phyloP scores from a whole-genome alignment of 768 basidiomycete species.

The Lactifluus volemus region DNA sequence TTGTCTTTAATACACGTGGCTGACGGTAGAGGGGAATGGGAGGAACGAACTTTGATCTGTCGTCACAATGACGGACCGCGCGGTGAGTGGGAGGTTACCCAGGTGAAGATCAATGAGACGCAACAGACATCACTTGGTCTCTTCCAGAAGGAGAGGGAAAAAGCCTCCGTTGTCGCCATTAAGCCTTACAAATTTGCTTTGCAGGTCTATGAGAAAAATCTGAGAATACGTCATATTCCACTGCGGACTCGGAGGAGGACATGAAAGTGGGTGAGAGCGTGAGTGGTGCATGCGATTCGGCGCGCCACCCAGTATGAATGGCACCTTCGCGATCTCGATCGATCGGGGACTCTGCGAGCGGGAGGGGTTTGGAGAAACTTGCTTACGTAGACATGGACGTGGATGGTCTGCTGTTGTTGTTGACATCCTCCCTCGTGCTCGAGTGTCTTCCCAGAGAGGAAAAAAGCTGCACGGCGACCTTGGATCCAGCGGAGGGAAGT shows the following conservation, averaged over 20 bases:
- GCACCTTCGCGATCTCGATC: no score
- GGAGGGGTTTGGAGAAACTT: no score
- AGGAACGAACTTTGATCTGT: constrained; percentile 54
- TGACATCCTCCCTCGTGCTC: no score
- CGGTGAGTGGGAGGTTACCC: constrained; percentile 57
- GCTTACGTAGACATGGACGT: no score
- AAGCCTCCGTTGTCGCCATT: not conserved
- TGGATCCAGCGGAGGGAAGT: no score
- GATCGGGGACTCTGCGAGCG: no score
- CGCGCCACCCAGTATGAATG: no score
- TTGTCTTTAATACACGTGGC: not conserved
- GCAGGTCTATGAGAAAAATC: constrained; percentile 84
- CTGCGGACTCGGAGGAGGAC: constrained; percentile 34
- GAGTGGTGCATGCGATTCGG: no score
- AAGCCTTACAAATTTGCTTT: not conserved
- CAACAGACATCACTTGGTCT: constrained; percentile 92
- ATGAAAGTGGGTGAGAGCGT: constrained; percentile 21
- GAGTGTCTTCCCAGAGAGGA: no score
- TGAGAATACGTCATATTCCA: constrained; percentile 39
- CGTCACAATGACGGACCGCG: constrained; percentile 75
- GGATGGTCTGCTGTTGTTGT: no score
- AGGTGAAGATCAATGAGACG: constrained; percentile 78
- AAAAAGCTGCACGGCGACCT: no score
- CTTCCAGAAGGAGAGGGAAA: constrained; percentile 69
- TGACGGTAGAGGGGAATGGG: not conserved